Conservation (phyloP, 768 basidiomycete genomes). For the Galerina marginata region DNA sequence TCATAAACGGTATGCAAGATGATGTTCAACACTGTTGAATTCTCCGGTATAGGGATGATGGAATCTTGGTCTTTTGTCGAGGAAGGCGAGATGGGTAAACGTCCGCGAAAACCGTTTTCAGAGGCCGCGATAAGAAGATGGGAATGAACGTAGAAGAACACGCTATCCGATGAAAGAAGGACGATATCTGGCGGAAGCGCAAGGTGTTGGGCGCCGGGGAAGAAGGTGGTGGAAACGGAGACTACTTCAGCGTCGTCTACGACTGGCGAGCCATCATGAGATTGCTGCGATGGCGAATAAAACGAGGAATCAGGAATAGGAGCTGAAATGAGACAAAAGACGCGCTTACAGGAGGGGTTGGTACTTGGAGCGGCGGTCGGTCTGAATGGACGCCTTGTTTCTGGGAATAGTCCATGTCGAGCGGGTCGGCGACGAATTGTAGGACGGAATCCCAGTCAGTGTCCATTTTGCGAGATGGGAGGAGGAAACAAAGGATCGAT, state of each 20-base stretch:
- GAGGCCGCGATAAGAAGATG: constrained; percentile 64
- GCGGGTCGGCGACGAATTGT: constrained; percentile 59
- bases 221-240: constrained; percentile 85
- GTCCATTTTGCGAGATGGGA: constrained; percentile 36
- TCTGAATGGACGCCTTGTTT: constrained; percentile 34
- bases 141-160: constrained; percentile 84
- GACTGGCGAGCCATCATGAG: constrained; percentile 49
- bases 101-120: constrained; percentile 64
- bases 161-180: constrained; percentile 73
- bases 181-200: constrained; percentile 64
- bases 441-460: constrained; percentile 67
- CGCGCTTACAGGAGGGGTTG: constrained; percentile 67
- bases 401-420: constrained; percentile 44
- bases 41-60: constrained; percentile 64
- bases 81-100: constrained; percentile 52
- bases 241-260: constrained; percentile 50
- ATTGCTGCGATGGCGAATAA: constrained; percentile 39
- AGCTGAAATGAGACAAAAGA: not conserved
- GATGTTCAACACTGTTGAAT: constrained; percentile 70
- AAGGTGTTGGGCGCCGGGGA: constrained; percentile 67
- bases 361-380: constrained; percentile 46
- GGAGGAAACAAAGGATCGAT: constrained; percentile 5
- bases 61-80: constrained; percentile 50
- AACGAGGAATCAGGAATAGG: not conserved
- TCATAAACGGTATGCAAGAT: constrained; percentile 76